These are phyloP conservation scores for Saccharomycopsis selenospora DNA, from an alignment of 805 yeast species.

Conservation along the genomic window DNA sequence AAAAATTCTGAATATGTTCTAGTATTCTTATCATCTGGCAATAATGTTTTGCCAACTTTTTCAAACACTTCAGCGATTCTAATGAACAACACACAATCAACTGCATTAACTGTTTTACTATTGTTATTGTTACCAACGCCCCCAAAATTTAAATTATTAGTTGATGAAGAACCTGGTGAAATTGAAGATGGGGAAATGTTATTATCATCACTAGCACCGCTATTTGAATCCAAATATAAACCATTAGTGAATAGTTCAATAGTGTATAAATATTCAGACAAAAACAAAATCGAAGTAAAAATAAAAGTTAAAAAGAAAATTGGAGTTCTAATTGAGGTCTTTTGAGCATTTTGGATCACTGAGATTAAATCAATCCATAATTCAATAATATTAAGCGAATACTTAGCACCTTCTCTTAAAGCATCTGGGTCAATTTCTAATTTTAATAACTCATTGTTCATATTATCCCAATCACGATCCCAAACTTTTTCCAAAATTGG, in stretches of 20 bases:
- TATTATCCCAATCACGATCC: constrained; percentile 58
- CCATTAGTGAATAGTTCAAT: constrained; percentile 47
- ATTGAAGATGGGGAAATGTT: not conserved
- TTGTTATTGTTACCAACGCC: constrained; percentile 19
- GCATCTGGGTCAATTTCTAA: constrained; percentile 53
- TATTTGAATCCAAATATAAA: constrained; percentile 23
- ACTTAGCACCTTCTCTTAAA: constrained; percentile 52
- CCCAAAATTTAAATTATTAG: too few relatives aligned
- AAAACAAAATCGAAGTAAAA: constrained; percentile 52
- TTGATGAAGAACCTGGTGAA: not conserved
- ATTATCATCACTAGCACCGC: constrained; percentile 1
- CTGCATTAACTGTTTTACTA: constrained; percentile 30
- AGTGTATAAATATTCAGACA: constrained; percentile 53
- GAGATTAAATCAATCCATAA: constrained; percentile 71
- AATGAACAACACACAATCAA: constrained; percentile 59
- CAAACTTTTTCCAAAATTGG: constrained; percentile 56
- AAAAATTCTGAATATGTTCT: constrained; percentile 53
- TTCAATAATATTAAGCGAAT: constrained; percentile 51
- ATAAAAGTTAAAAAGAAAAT: constrained; percentile 68
- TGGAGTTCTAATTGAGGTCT: constrained; percentile 66
- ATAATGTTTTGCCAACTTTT: constrained; percentile 51
- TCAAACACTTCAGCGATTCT: constrained; percentile 52
- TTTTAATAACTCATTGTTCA: constrained; percentile 46
- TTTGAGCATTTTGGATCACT: constrained; percentile 54
- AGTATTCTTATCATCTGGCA: constrained; percentile 44